Percentiles rank a stretch among this genome's conserved stretches.
phyloP scores from a whole-genome alignment of 2,329 filamentous ascomycete species.

The Ceratocystis colombiana region DNA sequence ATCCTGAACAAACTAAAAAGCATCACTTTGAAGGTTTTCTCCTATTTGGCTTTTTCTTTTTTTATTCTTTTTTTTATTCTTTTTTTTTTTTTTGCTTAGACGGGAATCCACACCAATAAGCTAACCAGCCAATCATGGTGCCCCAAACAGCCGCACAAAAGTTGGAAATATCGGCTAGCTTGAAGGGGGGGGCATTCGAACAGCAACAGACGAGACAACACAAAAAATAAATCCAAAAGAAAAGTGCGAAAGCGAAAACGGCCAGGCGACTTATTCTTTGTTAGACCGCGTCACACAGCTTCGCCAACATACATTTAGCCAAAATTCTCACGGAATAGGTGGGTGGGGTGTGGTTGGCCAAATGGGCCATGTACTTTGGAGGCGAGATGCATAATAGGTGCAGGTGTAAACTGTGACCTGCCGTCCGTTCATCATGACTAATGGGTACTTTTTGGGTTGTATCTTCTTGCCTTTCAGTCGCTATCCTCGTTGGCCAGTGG shows the following conservation, averaged over 20 bases:
- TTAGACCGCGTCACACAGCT: too few relatives aligned
- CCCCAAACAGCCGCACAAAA: conserved; percentile 4
- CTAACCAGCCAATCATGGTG: background rate
- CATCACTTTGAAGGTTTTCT: background rate
- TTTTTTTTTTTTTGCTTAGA: background rate
- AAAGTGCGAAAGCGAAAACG: background rate
- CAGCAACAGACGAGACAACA: background rate
- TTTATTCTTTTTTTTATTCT: too few relatives aligned
- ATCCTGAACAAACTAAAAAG: background rate
- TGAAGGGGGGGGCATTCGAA: background rate
- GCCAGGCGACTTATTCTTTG: background rate
- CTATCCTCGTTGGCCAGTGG: background rate
- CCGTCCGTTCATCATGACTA: background rate
- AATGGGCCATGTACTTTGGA: background rate
- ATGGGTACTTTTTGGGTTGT: background rate
- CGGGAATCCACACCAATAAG: background rate
- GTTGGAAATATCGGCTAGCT: background rate
- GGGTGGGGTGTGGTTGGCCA: too few relatives aligned
- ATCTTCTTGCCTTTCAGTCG: background rate
- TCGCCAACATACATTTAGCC: too few relatives aligned
- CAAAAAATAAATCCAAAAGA: background rate
- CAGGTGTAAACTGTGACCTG: background rate
- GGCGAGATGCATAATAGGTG: background rate
- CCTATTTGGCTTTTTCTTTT: too few relatives aligned
- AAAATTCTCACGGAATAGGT: too few relatives aligned